A percentile compares a stretch with the other conserved stretches of the same genome.
These are phyloP conservation scores for Canariomyces notabilis DNA, from an alignment of 2,329 filamentous ascomycete species.

Conservation along the genomic window DNA sequence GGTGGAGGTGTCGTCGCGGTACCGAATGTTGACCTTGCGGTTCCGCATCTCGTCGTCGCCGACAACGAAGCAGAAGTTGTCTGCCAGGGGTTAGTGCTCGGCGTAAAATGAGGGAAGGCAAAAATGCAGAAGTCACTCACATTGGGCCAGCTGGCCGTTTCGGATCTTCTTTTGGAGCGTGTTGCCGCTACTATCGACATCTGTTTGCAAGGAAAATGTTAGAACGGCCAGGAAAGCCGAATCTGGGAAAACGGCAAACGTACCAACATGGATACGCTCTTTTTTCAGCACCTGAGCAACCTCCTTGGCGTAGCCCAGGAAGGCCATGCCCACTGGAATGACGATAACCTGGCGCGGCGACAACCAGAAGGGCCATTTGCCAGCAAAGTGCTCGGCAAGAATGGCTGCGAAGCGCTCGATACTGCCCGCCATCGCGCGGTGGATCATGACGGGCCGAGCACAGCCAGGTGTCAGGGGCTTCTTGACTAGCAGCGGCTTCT, in stretches of 20 bases:
- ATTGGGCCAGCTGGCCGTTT: constrained; percentile 72
- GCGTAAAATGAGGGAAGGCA: constrained; percentile 1
- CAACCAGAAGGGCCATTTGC: constrained; percentile 88
- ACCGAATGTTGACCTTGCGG: constrained; percentile 58
- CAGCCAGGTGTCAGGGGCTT: constrained; percentile 63
- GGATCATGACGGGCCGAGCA: constrained; percentile 79
- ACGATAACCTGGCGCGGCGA: constrained; percentile 77
- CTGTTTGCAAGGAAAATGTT: constrained; percentile 6
- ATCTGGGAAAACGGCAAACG: constrained; percentile 1
- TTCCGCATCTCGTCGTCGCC: constrained; percentile 57
- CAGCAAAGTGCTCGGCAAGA: constrained; percentile 76
- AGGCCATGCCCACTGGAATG: constrained; percentile 69
- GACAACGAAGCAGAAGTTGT: constrained; percentile 43
- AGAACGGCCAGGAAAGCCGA: neutral
- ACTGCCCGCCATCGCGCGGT: constrained; percentile 74
- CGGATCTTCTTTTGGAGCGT: constrained; percentile 89
- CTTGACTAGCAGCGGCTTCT: constrained; percentile 37
- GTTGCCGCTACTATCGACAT: constrained; percentile 68
- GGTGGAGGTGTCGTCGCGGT: constrained; percentile 57
- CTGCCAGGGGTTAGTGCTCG: constrained; percentile 14
- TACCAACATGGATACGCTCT: constrained; percentile 60
- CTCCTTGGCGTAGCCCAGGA: constrained; percentile 69
- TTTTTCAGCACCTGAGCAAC: constrained; percentile 64
- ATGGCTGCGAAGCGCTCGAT: constrained; percentile 64
- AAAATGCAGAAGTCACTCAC: constrained; percentile 68